phyloP scores from a whole-genome alignment of 1,139 yeast species.

The Nadsonia commutata region DNA sequence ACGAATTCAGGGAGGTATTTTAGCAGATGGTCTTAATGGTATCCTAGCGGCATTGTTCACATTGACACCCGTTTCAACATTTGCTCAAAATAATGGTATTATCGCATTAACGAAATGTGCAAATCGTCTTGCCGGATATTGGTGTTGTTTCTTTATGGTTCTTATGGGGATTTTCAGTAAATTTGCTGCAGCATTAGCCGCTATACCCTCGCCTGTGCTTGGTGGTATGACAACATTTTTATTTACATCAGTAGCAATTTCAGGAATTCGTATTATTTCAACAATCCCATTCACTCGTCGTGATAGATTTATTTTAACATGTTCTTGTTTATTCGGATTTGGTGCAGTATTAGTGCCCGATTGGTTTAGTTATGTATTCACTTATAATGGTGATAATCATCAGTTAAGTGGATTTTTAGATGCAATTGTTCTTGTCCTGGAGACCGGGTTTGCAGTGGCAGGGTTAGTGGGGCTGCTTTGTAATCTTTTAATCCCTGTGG shows the following conservation, averaged over 20 bases:
- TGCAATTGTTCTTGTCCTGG: conserved; percentile 73
- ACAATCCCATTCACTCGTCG: conserved; percentile 64
- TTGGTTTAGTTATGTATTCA: conserved; percentile 68
- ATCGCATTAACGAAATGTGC: conserved; percentile 86
- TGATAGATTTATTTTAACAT: conserved; percentile 72
- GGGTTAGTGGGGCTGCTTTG: conserved; percentile 64
- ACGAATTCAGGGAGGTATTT: conserved; percentile 80
- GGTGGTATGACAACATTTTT: conserved; percentile 91
- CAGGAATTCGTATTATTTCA: conserved; percentile 72
- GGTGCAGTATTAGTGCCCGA: conserved; percentile 62
- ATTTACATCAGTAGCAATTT: conserved; percentile 77
- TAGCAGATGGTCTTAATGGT: conserved; percentile 67
- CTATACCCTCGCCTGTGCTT: conserved; percentile 71
- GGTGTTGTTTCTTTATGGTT: conserved; percentile 72
- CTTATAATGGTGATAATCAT: conserved; percentile 54
- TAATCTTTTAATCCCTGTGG: conserved; percentile 61
- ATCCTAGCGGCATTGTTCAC: conserved; percentile 49
- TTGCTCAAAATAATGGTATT: conserved; percentile 91
- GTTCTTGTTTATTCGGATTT: conserved; percentile 60
- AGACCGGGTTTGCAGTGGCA: conserved; percentile 74
- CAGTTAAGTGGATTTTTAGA: conserved; percentile 57
- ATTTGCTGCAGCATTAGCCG: conserved; percentile 76
- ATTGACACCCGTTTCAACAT: conserved; percentile 71
- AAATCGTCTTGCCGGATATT: conserved; percentile 69
- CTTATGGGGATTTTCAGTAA: conserved; percentile 80